Evolutionary conservation across 2,329 filamentous ascomycete genomes (phyloP), one percentile per base, ranked within the genome.

Genomic region (Annulohypoxylon truncatum): DNA sequence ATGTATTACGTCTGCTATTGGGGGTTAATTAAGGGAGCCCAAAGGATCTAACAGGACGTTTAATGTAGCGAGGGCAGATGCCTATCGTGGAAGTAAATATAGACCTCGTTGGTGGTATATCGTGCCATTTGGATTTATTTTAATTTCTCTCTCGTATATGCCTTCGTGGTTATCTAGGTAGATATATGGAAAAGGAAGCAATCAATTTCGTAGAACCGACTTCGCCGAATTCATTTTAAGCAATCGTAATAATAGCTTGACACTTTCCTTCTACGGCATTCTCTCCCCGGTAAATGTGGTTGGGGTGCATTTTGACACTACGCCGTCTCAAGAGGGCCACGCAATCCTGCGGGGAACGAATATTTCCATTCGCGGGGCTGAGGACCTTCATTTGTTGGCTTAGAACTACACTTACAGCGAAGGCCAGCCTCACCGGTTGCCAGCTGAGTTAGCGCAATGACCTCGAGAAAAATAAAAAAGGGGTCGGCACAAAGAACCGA

Each of bases 281-380:
- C 50, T 46, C 57, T 44, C 38, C 47, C 58, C 38, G 15, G 38
- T 9, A 31, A 5, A 13, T 18, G 4, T 42, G 26, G 42, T 48
- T 42, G 26, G 40, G 47, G 44, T 50, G 29, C 35, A 22, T 66
- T 46, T 35, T 53, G 24, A 26, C 40, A 31, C 42, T 42, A 38
- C 20, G 54, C 58, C 48, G 53, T 53, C 52, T 53, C 52, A 56
- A 61, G 53, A 40, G 29, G 50, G 59, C 64, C 64, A 42, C 64
- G 64, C 59, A 66, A 66, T 59, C 38, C 64, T 63, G 54, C 59
- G 54, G 59, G 44, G 53, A 51, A 42, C 9, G 2, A 35, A 48
- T 24, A 10, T 29, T 28, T 42, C 5, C 12, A 28, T 29, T 29
- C 35, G 35, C 33, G 35, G 31, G 31, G 31, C 29, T 13, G 20